Base-by-base conservation (phyloP, 768 basidiomycete species). In the Paxillus ammoniavirescens region DNA sequence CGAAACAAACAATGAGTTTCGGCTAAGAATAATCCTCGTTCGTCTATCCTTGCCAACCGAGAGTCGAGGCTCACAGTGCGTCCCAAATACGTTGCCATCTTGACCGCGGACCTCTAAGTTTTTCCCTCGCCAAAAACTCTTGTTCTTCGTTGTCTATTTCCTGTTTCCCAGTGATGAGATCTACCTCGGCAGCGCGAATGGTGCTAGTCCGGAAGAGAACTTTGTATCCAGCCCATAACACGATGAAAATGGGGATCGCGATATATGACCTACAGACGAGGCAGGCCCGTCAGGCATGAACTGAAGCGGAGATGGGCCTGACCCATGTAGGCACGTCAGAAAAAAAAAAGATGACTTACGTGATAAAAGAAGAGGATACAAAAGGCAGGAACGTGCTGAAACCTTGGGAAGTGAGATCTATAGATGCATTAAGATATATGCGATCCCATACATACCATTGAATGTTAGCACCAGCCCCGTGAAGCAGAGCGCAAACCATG, bases 71-170 rank as follows among this genome's bases (percentile, higher is more conserved):
- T 35, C 18, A 52, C 5, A 56, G 48, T 10, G 44, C 40, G 36
- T 57, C 59, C 53, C 55, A 65, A 12, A 56, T 51, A 35, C 42
- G 38, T 21, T 57, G 41, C 35, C 41, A 35, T 36, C 47, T 46
- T 36, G 58, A 56, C 42, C 42, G 57, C 30, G 76, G 74, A n/a
- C 75, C 76, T 58, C 70, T 68, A 1, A 70, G 58, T 8, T 68
- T 72, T 55, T 85, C 73, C 49, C 75, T 70, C 23, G 69, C 74
- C 54, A 82, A 55, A 62, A 76, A 82, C 43, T 64, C 70, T 56
- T 77, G 71, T 62, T 88, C 84, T 60, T 84, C 83, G 44, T 84
- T 82, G 57, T 87, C 79, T 47, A 88, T 85, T 54, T 77, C 76
- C 31, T 75, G 70, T 57, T 83, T 74, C 15, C 83, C 84, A 8